phyloP scores from a whole-genome alignment of 768 basidiomycete species.

The Tubosaeta sp. region DNA sequence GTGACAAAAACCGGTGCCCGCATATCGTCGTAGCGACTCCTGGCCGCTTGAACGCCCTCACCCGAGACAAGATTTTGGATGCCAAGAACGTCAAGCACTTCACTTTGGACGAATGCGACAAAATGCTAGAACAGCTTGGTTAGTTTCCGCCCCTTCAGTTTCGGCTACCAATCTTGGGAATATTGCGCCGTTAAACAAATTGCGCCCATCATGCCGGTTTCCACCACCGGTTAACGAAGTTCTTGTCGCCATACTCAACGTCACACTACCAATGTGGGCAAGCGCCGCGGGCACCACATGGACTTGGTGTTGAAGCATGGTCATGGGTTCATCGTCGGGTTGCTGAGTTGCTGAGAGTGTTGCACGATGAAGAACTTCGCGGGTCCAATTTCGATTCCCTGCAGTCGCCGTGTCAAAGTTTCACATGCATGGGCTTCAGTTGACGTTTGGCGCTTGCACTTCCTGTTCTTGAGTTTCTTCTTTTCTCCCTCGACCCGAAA shows the following conservation, averaged over 20 bases:
- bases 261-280: slow-evolving; percentile 39
- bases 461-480: slow-evolving; percentile 43
- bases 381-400: slow-evolving; percentile 31
- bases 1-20: slow-evolving; percentile 95
- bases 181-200: slow-evolving; percentile 45
- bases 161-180: slow-evolving; percentile 47
- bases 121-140: slow-evolving; percentile 99
- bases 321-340: slow-evolving; percentile 33
- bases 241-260: slow-evolving; percentile 37
- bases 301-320: slow-evolving; percentile 37
- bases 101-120: slow-evolving; percentile 99
- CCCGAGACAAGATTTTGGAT: slow-evolving; percentile 92
- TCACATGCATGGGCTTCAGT: slow-evolving; percentile 15
- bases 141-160: slow-evolving; percentile 76
- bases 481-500: slow-evolving; percentile 48
- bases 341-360: slow-evolving; percentile 36
- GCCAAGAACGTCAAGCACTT: slow-evolving; percentile 98
- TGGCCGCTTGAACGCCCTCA: slow-evolving; percentile 93
- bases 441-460: slow-evolving; percentile 11
- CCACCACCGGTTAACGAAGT: slow-evolving; percentile 27
- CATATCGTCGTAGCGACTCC: slow-evolving; percentile 99
- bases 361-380: slow-evolving; percentile 34
- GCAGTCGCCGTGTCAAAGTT: slow-evolving; percentile 26
- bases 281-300: slow-evolving; percentile 36
- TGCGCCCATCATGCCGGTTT: slow-evolving; percentile 38